Conservation (phyloP, 2,329 filamentous ascomycete species). For the Chaetomium strumarium region DNA sequence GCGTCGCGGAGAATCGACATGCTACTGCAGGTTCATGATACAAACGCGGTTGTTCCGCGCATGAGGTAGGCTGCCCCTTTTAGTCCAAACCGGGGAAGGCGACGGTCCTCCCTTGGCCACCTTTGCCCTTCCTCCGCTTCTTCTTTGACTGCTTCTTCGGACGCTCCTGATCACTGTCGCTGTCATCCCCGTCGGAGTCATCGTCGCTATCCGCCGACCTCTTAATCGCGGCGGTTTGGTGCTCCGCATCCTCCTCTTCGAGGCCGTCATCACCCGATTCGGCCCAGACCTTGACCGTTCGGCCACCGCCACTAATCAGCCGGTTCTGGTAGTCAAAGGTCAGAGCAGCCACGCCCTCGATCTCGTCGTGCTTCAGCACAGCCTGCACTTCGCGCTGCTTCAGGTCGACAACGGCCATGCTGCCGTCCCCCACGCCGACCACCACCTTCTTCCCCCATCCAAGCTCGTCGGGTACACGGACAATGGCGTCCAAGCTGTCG, state of each 20-base stretch:
- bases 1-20: neutral
- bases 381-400: conserved; percentile 64
- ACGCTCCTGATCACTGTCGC: conserved; percentile 36
- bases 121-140: conserved; percentile 32
- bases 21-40: neutral
- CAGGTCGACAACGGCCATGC: conserved; percentile 69
- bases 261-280: conserved; percentile 47
- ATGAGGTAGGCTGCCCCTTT: neutral
- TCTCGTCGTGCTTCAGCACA: conserved; percentile 71
- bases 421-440: conserved; percentile 76
- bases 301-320: conserved; percentile 84
- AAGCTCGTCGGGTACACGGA: conserved; percentile 63
- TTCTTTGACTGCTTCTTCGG: conserved; percentile 26
- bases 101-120: conserved; percentile 17
- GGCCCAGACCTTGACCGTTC: conserved; percentile 86
- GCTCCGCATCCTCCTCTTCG: conserved; percentile 44
- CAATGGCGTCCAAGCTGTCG: conserved; percentile 76
- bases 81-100: conserved; percentile 32
- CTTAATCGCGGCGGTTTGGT: conserved; percentile 39
- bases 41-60: too few species aligned
- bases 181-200: conserved; percentile 40
- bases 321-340: conserved; percentile 80
- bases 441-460: conserved; percentile 66
- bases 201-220: conserved; percentile 43
- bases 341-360: conserved; percentile 77